Conservation (phyloP, 495 filamentous ascomycete genomes). For the Penicillium egyptiacum region DNA sequence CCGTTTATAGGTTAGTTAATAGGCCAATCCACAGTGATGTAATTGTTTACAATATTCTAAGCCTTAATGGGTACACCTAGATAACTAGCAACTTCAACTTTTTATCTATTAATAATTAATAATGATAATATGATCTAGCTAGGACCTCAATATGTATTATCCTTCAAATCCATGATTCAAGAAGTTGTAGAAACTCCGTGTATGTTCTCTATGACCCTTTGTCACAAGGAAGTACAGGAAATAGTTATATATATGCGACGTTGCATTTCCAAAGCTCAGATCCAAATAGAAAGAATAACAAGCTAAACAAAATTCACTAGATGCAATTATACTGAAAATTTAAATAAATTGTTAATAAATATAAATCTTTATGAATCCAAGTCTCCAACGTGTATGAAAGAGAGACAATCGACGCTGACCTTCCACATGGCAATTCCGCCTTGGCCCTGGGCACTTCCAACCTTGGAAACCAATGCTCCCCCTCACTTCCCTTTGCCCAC, state of each 20-base stretch:
- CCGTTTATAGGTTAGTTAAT: not conserved
- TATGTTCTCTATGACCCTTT: not conserved
- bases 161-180: not conserved
- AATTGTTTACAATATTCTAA: not conserved
- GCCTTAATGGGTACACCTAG: not conserved
- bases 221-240: not conserved
- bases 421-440: constrained; percentile 18
- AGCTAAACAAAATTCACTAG: not conserved
- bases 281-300: not conserved
- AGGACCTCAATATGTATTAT: not conserved
- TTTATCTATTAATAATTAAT: not conserved
- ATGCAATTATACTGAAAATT: not conserved
- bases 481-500: constrained; percentile 23
- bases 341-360: not conserved
- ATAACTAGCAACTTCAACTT: not conserved
- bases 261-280: not conserved
- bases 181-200: not conserved
- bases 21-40: constrained; percentile 7
- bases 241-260: not conserved
- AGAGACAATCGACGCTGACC: not conserved
- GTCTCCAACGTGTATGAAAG: not conserved
- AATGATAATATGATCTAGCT: not conserved
- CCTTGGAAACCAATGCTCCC: constrained; percentile 21
- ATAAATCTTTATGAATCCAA: not conserved
- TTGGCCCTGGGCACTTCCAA: constrained; percentile 1